Evolutionary conservation across 2,329 filamentous ascomycete species (phyloP).

Genomic region (Microcera coccophila): DNA sequence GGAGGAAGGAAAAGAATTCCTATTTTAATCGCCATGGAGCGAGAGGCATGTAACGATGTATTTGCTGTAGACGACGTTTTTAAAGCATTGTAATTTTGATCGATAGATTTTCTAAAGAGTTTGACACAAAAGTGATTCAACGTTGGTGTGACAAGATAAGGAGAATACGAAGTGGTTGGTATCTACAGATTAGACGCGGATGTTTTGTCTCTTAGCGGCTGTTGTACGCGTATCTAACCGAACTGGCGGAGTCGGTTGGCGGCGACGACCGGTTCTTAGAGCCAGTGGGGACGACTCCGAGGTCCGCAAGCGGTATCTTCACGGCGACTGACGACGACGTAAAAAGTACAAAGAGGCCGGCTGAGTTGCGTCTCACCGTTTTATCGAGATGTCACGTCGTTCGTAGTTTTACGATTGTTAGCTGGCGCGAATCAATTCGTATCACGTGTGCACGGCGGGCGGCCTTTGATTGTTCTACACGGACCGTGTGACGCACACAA

Average conservation of each 20-base stretch:
- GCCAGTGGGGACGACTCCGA: neutral
- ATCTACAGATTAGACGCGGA: no score
- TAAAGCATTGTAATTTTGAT: slow-evolving; percentile 4
- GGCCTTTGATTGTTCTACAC: no score
- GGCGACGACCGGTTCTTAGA: slow-evolving; percentile 22
- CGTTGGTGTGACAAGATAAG: no score
- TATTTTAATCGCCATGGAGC: slow-evolving; percentile 18
- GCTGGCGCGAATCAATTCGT: no score
- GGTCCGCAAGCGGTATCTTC: neutral
- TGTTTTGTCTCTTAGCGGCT: neutral
- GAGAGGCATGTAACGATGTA: slow-evolving; percentile 27
- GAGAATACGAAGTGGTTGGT: no score
- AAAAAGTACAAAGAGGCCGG: neutral
- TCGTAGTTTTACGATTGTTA: neutral
- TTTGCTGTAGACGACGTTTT: slow-evolving; percentile 24
- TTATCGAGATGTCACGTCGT: neutral
- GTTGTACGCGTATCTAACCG: neutral
- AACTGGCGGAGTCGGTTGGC: slow-evolving; percentile 17
- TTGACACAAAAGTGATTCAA: no score
- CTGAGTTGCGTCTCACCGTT: no score
- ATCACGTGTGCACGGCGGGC: no score
- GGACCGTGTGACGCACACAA: no score
- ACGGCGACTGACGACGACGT: neutral
- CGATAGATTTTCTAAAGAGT: slow-evolving; percentile 13
- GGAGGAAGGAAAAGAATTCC: slow-evolving; percentile 21